phyloP scores from a whole-genome alignment of 1,139 yeast species.

The Taphrina flavorubra region DNA sequence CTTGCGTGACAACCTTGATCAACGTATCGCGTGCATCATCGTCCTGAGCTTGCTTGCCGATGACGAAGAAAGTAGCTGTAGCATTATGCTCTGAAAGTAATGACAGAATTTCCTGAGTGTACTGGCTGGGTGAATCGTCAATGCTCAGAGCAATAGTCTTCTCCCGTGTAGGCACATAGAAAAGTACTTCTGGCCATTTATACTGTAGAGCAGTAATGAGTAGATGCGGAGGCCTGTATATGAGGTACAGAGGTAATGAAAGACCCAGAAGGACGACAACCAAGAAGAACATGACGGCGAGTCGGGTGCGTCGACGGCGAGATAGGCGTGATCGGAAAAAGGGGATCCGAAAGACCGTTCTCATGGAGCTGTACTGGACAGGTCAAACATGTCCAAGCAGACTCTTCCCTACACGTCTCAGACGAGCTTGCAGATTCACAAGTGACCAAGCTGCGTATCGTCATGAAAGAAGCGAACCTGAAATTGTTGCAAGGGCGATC shows the following conservation, averaged over 20 bases:
- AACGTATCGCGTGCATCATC: neutral
- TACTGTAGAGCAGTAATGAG: slow-evolving; percentile 18
- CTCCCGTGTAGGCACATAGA: slow-evolving; percentile 20
- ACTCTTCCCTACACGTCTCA: too few species aligned
- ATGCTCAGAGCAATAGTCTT: slow-evolving; percentile 37
- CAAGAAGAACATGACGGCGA: slow-evolving; percentile 10
- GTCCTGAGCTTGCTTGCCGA: slow-evolving; percentile 31
- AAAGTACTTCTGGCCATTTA: slow-evolving; percentile 30
- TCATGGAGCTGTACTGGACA: neutral
- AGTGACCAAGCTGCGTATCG: too few species aligned
- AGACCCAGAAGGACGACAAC: slow-evolving; percentile 11
- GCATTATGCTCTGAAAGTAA: slow-evolving; percentile 58
- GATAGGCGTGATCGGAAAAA: neutral
- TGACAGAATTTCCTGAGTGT: slow-evolving; percentile 83
- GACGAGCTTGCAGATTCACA: too few species aligned
- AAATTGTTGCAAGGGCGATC: neutral
- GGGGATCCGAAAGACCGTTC: slow-evolving; percentile 4
- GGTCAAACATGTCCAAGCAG: too few species aligned
- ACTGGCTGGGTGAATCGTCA: slow-evolving; percentile 69
- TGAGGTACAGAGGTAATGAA: slow-evolving; percentile 14
- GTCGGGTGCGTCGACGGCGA: slow-evolving; percentile 18
- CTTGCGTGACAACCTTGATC: slow-evolving; percentile 6
- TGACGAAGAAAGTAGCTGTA: slow-evolving; percentile 36
- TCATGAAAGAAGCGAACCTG: neutral
- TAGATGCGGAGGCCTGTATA: slow-evolving; percentile 32